Conservation (phyloP, 352 stramenopile species). For the Phytophthora hybrid region DNA sequence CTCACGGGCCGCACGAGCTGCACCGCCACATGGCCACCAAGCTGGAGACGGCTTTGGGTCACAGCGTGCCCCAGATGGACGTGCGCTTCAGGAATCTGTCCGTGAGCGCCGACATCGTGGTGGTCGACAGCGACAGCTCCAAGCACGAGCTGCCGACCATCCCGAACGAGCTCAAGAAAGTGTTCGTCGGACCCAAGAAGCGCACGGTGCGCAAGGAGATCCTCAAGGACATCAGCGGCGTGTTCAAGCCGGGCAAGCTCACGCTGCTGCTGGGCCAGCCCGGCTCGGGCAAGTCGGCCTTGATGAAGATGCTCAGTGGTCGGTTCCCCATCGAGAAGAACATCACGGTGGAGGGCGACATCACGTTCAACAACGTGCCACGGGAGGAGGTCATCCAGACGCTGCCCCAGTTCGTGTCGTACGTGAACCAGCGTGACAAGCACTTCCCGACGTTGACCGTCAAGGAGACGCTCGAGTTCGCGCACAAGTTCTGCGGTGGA, state of each 20-base stretch:
- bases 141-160: slow-evolving; percentile 40
- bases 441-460: slow-evolving; percentile 59
- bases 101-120: slow-evolving; percentile 44
- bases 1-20: slow-evolving; percentile 43
- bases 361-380: slow-evolving; percentile 45
- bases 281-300: slow-evolving; percentile 36
- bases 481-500: slow-evolving; percentile 44
- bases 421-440: slow-evolving; percentile 54
- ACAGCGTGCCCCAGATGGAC: slow-evolving; percentile 53
- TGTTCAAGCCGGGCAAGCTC: slow-evolving; percentile 43
- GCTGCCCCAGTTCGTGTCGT: slow-evolving; percentile 48
- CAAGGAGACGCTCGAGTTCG: slow-evolving; percentile 58
- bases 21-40: slow-evolving; percentile 40
- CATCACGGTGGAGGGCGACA: slow-evolving; percentile 40
- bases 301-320: slow-evolving; percentile 51
- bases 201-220: slow-evolving; percentile 45
- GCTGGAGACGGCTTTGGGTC: slow-evolving; percentile 39
- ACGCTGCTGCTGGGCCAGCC: slow-evolving; percentile 45
- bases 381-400: slow-evolving; percentile 36
- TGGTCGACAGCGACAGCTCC: slow-evolving; percentile 31
- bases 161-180: slow-evolving; percentile 26
- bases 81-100: slow-evolving; percentile 58
- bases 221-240: slow-evolving; percentile 41
- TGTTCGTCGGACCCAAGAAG: slow-evolving; percentile 37
- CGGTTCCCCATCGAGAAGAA: slow-evolving; percentile 43